A percentile compares a stretch with the other conserved stretches of the same genome.
Evolutionary conservation across 139 green algal genomes (phyloP).

Genomic region (Chlamydomonas incerta): DNA sequence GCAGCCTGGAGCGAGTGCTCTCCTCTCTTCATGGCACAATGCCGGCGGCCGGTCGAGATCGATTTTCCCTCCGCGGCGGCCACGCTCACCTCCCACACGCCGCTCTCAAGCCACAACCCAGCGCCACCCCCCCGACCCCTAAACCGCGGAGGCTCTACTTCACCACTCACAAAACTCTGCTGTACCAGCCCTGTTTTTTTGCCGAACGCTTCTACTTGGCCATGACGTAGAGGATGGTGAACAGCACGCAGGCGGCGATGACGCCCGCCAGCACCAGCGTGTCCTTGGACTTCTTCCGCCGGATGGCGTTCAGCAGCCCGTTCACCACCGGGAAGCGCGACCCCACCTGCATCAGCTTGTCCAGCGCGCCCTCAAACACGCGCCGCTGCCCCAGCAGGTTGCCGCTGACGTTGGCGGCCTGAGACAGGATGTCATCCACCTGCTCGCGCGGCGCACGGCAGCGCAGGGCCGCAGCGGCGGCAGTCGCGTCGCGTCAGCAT

Average conservation of each 20-base stretch:
- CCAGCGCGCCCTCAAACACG: conserved; percentile 58
- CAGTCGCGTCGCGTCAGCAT: no score
- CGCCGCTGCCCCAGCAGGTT: conserved; percentile 74
- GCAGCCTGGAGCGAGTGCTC: no score
- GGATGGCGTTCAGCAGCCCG: conserved; percentile 86
- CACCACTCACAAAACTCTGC: no score
- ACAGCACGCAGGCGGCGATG: conserved; percentile 83
- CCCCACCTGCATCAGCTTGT: conserved; percentile 65
- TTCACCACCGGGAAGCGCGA: conserved; percentile 88
- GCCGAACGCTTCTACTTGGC: conserved; percentile 22
- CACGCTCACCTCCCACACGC: no score
- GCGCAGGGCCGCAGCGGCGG: not conserved
- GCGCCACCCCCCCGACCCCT: no score
- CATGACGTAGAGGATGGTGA: conserved; percentile 88
- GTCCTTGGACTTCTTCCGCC: conserved; percentile 89
- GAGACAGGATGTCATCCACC: conserved; percentile 89
- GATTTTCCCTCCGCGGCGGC: no score
- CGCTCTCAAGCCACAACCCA: no score
- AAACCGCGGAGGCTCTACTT: no score
- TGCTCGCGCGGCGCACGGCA: conserved; percentile 27
- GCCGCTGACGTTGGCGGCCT: conserved; percentile 71
- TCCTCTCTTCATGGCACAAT: no score
- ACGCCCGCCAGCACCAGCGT: conserved; percentile 90
- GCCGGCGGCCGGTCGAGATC: no score
- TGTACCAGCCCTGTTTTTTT: no score